phyloP scores from a whole-genome alignment of 1,139 yeast genomes.

The Blastobotrys arbuscula region DNA sequence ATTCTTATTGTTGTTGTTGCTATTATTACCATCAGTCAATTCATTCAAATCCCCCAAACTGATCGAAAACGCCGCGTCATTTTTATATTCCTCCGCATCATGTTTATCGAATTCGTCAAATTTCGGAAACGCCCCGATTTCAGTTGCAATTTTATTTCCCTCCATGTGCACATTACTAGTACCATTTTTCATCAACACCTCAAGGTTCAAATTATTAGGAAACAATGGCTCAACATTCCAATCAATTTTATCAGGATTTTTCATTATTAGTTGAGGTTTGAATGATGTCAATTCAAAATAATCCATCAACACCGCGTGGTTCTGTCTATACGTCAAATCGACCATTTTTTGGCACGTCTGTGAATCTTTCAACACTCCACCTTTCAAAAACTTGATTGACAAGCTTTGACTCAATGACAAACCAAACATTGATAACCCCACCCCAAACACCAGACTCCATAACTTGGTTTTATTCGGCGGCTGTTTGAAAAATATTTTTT shows the following conservation, averaged over 20 bases:
- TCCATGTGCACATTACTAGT: no score
- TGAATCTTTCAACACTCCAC: not conserved
- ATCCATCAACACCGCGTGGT: slow-evolving; percentile 6
- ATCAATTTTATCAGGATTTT: slow-evolving; percentile 27
- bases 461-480: not conserved
- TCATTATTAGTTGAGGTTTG: slow-evolving; percentile 24
- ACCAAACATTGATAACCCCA: not conserved
- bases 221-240: slow-evolving; percentile 27
- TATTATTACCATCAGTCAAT: not conserved
- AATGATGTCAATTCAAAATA: slow-evolving; percentile 26
- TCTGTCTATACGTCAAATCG: not conserved
- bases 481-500: not conserved
- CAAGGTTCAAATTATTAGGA: slow-evolving; percentile 24
- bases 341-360: not conserved
- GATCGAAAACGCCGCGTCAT: not conserved
- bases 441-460: not conserved
- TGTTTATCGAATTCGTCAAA: not conserved
- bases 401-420: not conserved
- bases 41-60: not conserved
- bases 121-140: not conserved
- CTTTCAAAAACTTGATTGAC: not conserved
- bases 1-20: no score
- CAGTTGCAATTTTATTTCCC: not conserved
- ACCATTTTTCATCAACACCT: not conserved
- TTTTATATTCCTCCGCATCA: not conserved